A percentile compares a stretch with the other conserved stretches of the same genome.
Evolutionary conservation across 371 early-diverging fungal species (phyloP).

Genomic region (Mucor indicus): DNA sequence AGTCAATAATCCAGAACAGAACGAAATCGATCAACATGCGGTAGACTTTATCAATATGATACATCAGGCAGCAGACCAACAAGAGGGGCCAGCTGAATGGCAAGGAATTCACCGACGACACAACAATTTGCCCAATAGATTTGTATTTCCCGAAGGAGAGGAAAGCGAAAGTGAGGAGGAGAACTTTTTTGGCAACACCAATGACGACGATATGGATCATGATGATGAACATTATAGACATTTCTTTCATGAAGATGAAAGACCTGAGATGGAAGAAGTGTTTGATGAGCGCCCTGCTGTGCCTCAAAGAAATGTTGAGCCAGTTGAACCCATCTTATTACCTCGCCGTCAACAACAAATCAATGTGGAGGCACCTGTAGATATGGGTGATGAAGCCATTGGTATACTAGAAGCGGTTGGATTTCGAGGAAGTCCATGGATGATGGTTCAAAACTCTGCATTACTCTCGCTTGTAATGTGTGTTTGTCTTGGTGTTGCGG

Average conservation of each 20-base stretch:
- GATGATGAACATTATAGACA: background rate
- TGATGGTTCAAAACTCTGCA: slow-evolving; percentile 70
- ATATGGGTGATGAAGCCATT: slow-evolving; percentile 62
- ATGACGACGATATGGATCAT: no score
- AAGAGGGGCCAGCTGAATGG: no score
- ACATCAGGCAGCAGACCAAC: no score
- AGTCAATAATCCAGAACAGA: background rate
- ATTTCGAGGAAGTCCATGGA: slow-evolving; percentile 72
- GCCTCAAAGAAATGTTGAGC: no score
- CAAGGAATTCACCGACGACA: background rate
- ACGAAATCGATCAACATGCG: background rate
- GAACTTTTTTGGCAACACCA: background rate
- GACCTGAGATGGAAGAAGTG: background rate
- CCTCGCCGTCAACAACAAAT: slow-evolving; percentile 11
- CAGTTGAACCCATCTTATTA: background rate
- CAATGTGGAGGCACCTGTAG: slow-evolving; percentile 22
- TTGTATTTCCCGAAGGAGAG: background rate
- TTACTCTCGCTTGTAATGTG: slow-evolving; percentile 70
- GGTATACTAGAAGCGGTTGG: slow-evolving; percentile 84
- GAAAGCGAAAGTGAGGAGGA: no score
- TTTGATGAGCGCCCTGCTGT: background rate
- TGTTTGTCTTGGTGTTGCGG: slow-evolving; percentile 60
- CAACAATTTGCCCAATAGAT: background rate
- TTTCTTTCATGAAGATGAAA: background rate
- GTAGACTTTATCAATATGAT: no score